Evolutionary conservation across 805 yeast genomes (phyloP).

Genomic region (Wickerhamiella sorbophila): DNA sequence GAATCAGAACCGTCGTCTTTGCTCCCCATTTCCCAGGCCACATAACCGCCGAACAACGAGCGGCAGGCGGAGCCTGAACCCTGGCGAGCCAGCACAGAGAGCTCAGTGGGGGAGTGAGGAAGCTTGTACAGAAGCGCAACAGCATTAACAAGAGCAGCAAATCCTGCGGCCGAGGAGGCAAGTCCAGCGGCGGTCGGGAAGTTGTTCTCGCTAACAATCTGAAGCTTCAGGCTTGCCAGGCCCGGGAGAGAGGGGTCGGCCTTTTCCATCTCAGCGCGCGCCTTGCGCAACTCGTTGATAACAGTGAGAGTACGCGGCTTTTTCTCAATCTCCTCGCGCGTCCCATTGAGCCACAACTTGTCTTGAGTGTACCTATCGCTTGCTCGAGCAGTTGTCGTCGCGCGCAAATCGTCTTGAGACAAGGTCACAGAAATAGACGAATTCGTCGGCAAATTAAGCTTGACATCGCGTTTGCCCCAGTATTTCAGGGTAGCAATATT

Average conservation of each 20-base stretch:
- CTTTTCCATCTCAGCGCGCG: slow-evolving; percentile 49
- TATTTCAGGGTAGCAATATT: slow-evolving; percentile 96
- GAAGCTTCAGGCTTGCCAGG: slow-evolving; percentile 39
- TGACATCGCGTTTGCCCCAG: slow-evolving; percentile 95
- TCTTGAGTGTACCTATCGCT: slow-evolving; percentile 43
- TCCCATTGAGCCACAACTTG: slow-evolving; percentile 76
- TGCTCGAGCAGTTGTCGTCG: slow-evolving; percentile 79
- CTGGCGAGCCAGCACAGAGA: slow-evolving; percentile 88
- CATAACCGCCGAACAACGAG: slow-evolving; percentile 92
- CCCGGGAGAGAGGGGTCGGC: slow-evolving; percentile 40
- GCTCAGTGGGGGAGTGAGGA: slow-evolving; percentile 72
- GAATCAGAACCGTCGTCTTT: slow-evolving; percentile 74
- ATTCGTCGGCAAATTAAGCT: slow-evolving; percentile 85
- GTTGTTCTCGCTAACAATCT: slow-evolving; percentile 84
- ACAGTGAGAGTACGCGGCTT: slow-evolving; percentile 43
- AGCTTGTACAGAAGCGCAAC: slow-evolving; percentile 71
- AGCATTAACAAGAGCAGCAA: slow-evolving; percentile 88
- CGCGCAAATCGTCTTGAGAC: slow-evolving; percentile 78
- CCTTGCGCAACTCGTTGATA: slow-evolving; percentile 53
- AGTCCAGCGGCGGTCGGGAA: slow-evolving; percentile 99
- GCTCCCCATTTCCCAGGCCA: slow-evolving; percentile 97
- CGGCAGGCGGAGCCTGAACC: slow-evolving; percentile 99
- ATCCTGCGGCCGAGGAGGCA: slow-evolving; percentile 97
- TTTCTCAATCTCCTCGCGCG: slow-evolving; percentile 52
- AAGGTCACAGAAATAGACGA: slow-evolving; percentile 91